Base-by-base conservation (phyloP, 345 rosid species). In the Rhodamnia argentea region DNA sequence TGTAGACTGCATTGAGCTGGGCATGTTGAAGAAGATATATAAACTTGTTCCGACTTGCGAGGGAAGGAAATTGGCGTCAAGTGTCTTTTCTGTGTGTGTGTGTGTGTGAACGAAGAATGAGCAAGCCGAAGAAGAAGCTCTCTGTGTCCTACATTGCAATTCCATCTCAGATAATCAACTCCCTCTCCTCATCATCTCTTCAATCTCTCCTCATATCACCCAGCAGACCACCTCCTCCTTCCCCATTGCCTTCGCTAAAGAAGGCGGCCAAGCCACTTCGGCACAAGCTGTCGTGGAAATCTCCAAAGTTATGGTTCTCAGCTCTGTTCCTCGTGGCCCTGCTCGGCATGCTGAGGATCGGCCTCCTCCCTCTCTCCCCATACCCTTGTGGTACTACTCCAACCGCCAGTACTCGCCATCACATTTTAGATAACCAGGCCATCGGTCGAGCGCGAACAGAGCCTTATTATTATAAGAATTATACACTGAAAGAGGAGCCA, bases 121-220 rank as follows among this genome's bases (percentile, higher is more conserved):
- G 91, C 58, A 78, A 85, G 86, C 54, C 82, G 16, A 87, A 87
- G 88, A 91, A 87, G 88, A 92, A 90, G 86, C 70, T 70, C 44
- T 32, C 47, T 9, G 78, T 88, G 62, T 88, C 90, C 15, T 94
- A 92, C 92, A 93, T 93, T 62, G 88, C 93, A 13, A 94, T 94
- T 52, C 94, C 95, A 56, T 89, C 95, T 60, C 94, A 89, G 87
- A 89, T 92, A 75, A 90, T 92, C 54, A 92, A 86, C 78, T 89
- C 93, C 52, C 83, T 92, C 14, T 93, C 97, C 5, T 93, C 96
- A 56, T 91, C 94, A 60, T 92, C 96, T 20, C 88, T 92, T 76
- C 94, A 93, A 23, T 87, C 93, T 20, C 92, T 96, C 74, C 93
- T 96, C 70, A 88, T 93, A 54, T 93, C 98, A 2, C 95, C 96